Evolutionary conservation across 179 eudicot genomes (phyloP), one percentile per base, ranked within the genome.

Genomic region (Beta macrorhiza): DNA sequence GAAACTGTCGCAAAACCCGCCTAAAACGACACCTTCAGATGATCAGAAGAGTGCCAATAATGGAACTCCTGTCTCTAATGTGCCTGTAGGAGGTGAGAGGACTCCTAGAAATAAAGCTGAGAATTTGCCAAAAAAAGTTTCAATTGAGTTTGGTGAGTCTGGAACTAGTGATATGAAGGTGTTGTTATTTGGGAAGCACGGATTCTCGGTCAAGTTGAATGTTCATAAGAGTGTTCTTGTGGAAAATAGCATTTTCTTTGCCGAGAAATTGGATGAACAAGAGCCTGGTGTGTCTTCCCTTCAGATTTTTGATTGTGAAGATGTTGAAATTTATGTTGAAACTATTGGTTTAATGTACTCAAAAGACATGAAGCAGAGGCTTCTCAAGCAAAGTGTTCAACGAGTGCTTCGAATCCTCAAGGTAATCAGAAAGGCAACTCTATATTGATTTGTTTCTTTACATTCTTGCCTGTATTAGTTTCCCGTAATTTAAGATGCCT

Each of bases 311-410:
- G 92, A 92, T 19, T 95, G 97, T 88, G 99, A 93, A 78, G 99
- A 95, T 88, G 93, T 90, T 77, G 98, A 95, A 74, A 88, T 89
- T 68, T 95, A 87, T 82, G 95, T 92, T 78, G 99, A 95, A 77
- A 89, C 95, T 25, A 87, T 95, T 76, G 99, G 98, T 47, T 82
- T 95, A 83, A 93, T 95, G 99, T 95, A 95, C 72, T 88, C 91
- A 79, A 93, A 89, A 86, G 97, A 95, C 8, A 80, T 91, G 89
- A 95, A 91, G 88, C 95, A 90, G 75, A 83, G 91, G 82, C 85
- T 95, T 88, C 91, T 93, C 72, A 95, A 92, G 87, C 99, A 92
- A 86, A 95, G 91, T 49, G 95, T 95, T 88, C 88, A 94, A 20
- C 91, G 97, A 53, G 98, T 95, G 1, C 89, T 95, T 77, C 91